Evolutionary conservation across 1,139 yeast genomes (phyloP).

Genomic region (Hyphopichia wangnamkhiaoensis): DNA sequence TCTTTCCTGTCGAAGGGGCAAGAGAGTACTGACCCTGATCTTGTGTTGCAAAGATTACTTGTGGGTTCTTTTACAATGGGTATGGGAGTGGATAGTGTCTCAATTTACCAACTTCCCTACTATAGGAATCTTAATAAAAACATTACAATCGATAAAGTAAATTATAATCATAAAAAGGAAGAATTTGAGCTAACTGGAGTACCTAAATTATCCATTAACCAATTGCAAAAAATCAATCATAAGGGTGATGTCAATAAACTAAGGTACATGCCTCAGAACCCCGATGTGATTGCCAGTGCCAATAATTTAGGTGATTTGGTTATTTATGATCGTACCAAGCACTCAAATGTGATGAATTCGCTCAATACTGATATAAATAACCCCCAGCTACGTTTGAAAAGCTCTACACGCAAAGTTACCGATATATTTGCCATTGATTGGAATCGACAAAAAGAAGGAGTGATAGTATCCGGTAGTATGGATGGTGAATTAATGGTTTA

Average conservation of each 20-base stretch:
- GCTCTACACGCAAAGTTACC: constrained; percentile 12
- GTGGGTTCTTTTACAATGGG: constrained; percentile 48
- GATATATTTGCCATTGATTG: constrained; percentile 50
- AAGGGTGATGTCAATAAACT: constrained; percentile 46
- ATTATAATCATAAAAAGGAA: constrained; percentile 40
- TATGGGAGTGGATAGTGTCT: constrained; percentile 41
- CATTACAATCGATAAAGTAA: constrained; percentile 33
- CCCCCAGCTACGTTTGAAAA: constrained; percentile 30
- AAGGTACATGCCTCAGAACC: constrained; percentile 46
- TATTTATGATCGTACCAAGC: constrained; percentile 55
- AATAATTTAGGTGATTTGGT: constrained; percentile 42
- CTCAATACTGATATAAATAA: constrained; percentile 28
- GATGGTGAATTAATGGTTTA: constrained; percentile 35
- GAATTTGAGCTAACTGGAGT: constrained; percentile 41
- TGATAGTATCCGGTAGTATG: constrained; percentile 36
- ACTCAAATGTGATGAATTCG: constrained; percentile 41
- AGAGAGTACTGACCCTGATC: constrained; percentile 9
- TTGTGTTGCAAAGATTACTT: constrained; percentile 34
- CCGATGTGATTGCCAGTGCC: constrained; percentile 44
- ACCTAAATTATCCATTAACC: constrained; percentile 27
- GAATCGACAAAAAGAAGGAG: constrained; percentile 43
- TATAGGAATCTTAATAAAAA: constrained; percentile 32
- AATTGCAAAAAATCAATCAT: constrained; percentile 44
- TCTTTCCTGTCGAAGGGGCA: not conserved
- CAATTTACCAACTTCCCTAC: constrained; percentile 40